A percentile compares a stretch with the other conserved stretches of the same genome.
Evolutionary conservation across 2,329 filamentous ascomycete species (phyloP).

Genomic region (Penicillium sumatraense): DNA sequence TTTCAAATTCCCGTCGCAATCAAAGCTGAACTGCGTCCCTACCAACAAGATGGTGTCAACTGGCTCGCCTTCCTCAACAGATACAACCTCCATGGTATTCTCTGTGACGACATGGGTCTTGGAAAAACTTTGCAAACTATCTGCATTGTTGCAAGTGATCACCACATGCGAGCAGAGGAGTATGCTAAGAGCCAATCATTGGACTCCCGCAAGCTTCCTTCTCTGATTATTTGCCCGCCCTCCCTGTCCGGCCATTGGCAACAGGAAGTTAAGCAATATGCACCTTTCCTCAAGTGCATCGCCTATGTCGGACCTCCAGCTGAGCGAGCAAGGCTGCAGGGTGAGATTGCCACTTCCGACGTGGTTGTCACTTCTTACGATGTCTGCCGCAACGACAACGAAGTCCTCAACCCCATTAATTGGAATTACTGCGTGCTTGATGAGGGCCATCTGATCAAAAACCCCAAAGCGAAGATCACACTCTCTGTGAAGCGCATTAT

Average conservation of each 20-base stretch:
- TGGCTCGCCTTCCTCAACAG: constrained; percentile 98
- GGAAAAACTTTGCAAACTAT: constrained; percentile 97
- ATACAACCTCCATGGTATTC: constrained; percentile 95
- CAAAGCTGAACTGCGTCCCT: constrained; percentile 93
- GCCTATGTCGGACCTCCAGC: constrained; percentile 89
- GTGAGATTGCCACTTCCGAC: constrained; percentile 75
- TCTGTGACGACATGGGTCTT: constrained; percentile 98
- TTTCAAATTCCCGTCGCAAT: constrained; percentile 95
- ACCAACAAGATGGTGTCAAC: constrained; percentile 98
- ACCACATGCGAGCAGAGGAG: constrained; percentile 90
- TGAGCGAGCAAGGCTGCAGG: constrained; percentile 74
- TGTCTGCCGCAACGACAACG: constrained; percentile 94
- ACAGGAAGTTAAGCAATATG: constrained; percentile 94
- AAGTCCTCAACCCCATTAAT: constrained; percentile 77
- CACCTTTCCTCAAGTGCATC: constrained; percentile 86
- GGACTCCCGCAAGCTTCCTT: constrained; percentile 80
- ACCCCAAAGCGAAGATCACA: constrained; percentile 94
- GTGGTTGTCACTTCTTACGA: constrained; percentile 98
- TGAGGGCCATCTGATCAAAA: constrained; percentile 98
- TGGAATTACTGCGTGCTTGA: constrained; percentile 99
- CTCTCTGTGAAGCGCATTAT: constrained; percentile 85
- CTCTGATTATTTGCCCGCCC: constrained; percentile 92
- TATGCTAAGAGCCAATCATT: constrained; percentile 79
- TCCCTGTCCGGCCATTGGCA: constrained; percentile 98
- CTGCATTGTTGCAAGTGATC: constrained; percentile 97